Base-by-base conservation (phyloP, 768 basidiomycete species). In the Russula griseocarnosa region DNA sequence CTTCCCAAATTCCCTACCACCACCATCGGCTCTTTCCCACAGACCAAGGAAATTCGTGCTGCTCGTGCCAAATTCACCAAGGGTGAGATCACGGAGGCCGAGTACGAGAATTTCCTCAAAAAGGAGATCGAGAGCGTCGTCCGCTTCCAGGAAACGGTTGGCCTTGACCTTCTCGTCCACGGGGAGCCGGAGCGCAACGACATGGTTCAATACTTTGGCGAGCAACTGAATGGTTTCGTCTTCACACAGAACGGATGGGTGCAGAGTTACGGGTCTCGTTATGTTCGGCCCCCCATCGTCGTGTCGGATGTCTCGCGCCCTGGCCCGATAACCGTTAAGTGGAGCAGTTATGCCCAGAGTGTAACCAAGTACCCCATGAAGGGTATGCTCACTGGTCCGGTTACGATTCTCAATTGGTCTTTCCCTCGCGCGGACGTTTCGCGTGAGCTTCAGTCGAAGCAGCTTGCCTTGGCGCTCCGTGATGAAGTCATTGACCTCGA, bases 201-300 rank as follows among this genome's bases (percentile, higher is more conserved):
- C 83, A 98, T 98, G 96, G 95, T 97, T 67, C 95, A 98, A 80
- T 99, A 99, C 86, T 99, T 98, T 70, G 97, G 97, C 69, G 97
- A 99, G 78, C 90, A 86, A 74, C 82, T 99, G 67, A 79, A 84
- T 56, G 97, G 97, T 69, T 98, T 99, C 74, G 92, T 91, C 76
- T 99, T 99, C 81, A 98, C 97, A 67, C 92, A 96, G 79, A 94
- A 97, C 70, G 97, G 85, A 56, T 99, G 97, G 97, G 97, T 99
- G 42, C 97, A 99, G 81, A 94, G 92, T 76, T 99, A 99, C 78
- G 97, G 97, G 66, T 98, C 95, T 72, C 94, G 96, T 69, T 99
- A 98, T 75, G 96, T 99, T 70, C 94, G 96, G 71, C 96, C 96
- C 60, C 96, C 96, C 67, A 97, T 98, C 80, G 86, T 99, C 73